Evolutionary conservation across 345 rosid genomes (phyloP).

Genomic region (Bruguiera parviflora): DNA sequence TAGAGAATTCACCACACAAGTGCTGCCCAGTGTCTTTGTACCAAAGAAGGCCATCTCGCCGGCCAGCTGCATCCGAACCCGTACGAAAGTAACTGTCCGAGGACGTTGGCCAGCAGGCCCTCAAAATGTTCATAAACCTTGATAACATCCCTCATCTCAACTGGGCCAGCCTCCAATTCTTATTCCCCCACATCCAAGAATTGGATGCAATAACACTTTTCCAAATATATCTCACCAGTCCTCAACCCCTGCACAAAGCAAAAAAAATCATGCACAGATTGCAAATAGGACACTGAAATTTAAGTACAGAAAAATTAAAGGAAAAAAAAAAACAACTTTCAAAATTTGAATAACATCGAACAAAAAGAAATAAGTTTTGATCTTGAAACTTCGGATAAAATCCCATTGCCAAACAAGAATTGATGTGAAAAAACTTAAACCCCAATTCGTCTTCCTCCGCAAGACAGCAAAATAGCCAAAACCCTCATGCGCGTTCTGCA

Average conservation of each 20-base stretch:
- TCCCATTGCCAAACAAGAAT: background rate
- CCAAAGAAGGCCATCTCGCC: slow-evolving; percentile 37
- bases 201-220: slow-evolving; percentile 32
- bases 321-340: background rate
- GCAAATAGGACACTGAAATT: slow-evolving; percentile 5
- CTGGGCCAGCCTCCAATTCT: slow-evolving; percentile 35
- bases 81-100: slow-evolving; percentile 14
- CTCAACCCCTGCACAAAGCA: slow-evolving; percentile 22
- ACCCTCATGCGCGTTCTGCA: slow-evolving; percentile 1
- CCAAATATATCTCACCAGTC: slow-evolving; percentile 17
- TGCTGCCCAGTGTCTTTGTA: slow-evolving; percentile 36
- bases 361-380: slow-evolving; percentile 3
- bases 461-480: slow-evolving; percentile 1
- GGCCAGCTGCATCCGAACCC: slow-evolving; percentile 31
- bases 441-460: slow-evolving; percentile 13
- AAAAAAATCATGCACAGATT: background rate
- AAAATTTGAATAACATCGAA: background rate
- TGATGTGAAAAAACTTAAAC: slow-evolving; percentile 7
- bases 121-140: slow-evolving; percentile 31
- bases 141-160: slow-evolving; percentile 43
- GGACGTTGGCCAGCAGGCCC: slow-evolving; percentile 37
- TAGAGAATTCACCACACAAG: slow-evolving; percentile 32
- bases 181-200: slow-evolving; percentile 45
- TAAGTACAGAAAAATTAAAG: background rate
- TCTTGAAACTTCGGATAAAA: slow-evolving; percentile 4